Base-by-base conservation (phyloP, 441 rosid species). In the California macrophylla region DNA sequence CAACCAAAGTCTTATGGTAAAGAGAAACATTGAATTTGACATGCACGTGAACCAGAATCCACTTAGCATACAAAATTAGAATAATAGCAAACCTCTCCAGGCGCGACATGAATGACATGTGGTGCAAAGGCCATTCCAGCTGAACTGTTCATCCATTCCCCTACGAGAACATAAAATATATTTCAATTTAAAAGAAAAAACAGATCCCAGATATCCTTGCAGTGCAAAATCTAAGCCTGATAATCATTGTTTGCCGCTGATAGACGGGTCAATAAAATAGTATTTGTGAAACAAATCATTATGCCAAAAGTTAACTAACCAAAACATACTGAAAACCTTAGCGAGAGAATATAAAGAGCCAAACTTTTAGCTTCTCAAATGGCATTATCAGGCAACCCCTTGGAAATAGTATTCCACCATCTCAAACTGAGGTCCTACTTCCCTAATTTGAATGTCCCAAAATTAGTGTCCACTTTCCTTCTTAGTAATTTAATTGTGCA, bases 81-180 rank as follows among this genome's bases (percentile, higher is more conserved):
- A 69, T 68, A 47, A n/a, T 24, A 34, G 6, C 72, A 71, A 82
- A 92, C 99, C 87, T 95, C 99, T 79, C 97, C 97, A 65, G 61
- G 61, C 21, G 61, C 25, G 6, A 26, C 61, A 7, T 54, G 25
- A 12, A 95, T 80, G 70, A 92, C 89, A 85, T 95, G 98, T 13
- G 98, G 98, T 54, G 99, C 78, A 86, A 95, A 95, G 24, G 99
- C 99, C 76, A 77, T 47, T 71, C 99, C 99, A 66, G 98, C 99
- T 10, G 98, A 92, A 80, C 68, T 84, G 77, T 95, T 90, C 98
- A 95, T 95, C 99, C 99, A 95, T 77, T 92, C 97, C 84, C 99
- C 99, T 95, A 69, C 4, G 3, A 20, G 26, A 54, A 20, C 12
- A 54, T 18, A 21, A 4, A 54, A 16, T 21, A 54, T 5, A 20